Percentiles rank a stretch among this genome's conserved stretches.
These are phyloP conservation scores for Cetraspora pellucida DNA, from an alignment of 192 early-diverging fungal species.

Conservation along the genomic window DNA sequence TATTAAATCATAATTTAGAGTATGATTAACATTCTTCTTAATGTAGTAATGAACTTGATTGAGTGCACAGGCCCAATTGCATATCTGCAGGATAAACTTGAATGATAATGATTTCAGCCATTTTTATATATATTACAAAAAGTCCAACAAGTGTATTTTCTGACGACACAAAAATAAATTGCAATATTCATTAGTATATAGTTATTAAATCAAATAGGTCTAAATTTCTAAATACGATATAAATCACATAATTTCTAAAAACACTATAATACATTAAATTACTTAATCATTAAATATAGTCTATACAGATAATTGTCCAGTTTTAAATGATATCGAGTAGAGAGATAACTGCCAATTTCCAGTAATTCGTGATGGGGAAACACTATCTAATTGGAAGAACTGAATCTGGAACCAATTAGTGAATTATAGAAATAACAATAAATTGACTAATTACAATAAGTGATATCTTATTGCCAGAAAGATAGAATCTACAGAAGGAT, in stretches of 20 bases:
- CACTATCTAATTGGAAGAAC: constrained; percentile 15
- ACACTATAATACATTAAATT: no score
- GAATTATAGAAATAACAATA: constrained; percentile 21
- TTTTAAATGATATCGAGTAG: constrained; percentile 1
- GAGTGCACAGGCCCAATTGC: no score
- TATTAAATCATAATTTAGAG: no score
- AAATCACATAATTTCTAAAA: constrained; percentile 6
- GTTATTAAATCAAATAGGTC: constrained; percentile 2
- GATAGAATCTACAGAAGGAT: background rate
- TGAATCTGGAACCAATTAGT: constrained; percentile 6
- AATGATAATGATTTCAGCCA: no score
- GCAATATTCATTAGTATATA: background rate
- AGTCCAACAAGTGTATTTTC: no score
- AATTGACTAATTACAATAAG: constrained; percentile 4
- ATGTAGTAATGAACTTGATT: no score
- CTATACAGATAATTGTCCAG: no score
- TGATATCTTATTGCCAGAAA: constrained; percentile 13
- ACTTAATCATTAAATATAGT: no score
- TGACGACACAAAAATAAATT: background rate
- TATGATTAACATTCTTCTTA: no score
- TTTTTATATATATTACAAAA: no score
- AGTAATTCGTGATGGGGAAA: constrained; percentile 2
- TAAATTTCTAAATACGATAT: constrained; percentile 8
- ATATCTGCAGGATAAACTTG: no score
- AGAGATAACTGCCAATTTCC: constrained; percentile 12